Percentiles rank a stretch among this genome's conserved stretches.
Evolutionary conservation across 331 rosid genomes (phyloP).

Genomic region (Quercus phellos): DNA sequence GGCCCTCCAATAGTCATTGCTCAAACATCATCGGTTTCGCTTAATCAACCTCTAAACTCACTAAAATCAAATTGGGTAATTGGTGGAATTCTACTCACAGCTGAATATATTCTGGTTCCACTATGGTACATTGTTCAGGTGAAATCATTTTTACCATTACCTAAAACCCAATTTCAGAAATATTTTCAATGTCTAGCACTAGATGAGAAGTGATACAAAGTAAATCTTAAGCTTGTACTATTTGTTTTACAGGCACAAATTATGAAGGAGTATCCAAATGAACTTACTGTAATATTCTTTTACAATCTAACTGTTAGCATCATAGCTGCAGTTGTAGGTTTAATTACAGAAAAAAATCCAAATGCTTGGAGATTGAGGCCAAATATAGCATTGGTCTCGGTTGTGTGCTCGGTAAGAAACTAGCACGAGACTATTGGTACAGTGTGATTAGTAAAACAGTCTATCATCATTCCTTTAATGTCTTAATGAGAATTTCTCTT

Average conservation of each 20-base stretch:
- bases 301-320: conserved; percentile 66
- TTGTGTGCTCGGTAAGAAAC: conserved; percentile 73
- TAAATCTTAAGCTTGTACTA: not conserved
- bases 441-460: not conserved
- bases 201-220: not conserved
- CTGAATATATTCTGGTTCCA: conserved; percentile 66
- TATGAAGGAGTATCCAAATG: conserved; percentile 86
- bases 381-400: conserved; percentile 52
- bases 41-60: conserved; percentile 24
- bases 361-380: conserved; percentile 68
- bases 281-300: conserved; percentile 77
- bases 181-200: not conserved
- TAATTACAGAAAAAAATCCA: conserved; percentile 54
- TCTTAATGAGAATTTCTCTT: not conserved
- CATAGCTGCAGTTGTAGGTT: conserved; percentile 53
- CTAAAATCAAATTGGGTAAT: conserved; percentile 49
- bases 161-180: not conserved
- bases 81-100: conserved; percentile 79
- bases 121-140: conserved; percentile 82
- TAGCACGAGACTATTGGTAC: not conserved
- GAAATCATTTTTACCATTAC: not conserved
- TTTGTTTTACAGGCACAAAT: conserved; percentile 63
- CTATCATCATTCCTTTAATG: not conserved
- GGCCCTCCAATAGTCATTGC: conserved; percentile 55
- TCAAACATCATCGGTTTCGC: conserved; percentile 25